Evolutionary conservation across 2,329 filamentous ascomycete species (phyloP), one percentile per base, ranked within the genome.

Genomic region (Pseudopyricularia cyperi): DNA sequence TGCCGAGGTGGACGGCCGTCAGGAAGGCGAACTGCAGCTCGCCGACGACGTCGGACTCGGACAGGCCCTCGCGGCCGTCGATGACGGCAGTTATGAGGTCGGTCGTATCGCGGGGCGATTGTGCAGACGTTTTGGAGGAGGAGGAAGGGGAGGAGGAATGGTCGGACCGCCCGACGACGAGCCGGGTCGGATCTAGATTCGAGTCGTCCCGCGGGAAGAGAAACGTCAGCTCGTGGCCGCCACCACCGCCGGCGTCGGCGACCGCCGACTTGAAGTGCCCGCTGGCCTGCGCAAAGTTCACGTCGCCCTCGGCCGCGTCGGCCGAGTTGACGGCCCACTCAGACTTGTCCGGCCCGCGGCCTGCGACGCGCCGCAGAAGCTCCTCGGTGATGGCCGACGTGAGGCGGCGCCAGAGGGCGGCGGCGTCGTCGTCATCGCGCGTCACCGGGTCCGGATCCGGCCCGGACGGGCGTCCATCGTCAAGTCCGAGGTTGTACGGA

Each of bases 11-110:
- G 60, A 75, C 71, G 35, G 79, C 79, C 0, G 73, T 74, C 4
- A 83, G 58, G 57, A 76, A 83, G 42, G 73, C 71, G 60, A 83
- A 76, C 57, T 83, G 80, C 2, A 83, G 62, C 59, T 84, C 80
- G 47, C 78, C 80, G 5, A 79, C 61, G 26, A 83, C 63, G 52
- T 78, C 73, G 2, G 66, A 64, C 32, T 68, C 67, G 1, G 53
- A 54, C 9, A 66, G 24, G 6, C 58, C 50, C 30, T 55, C n/a
- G 1, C 49, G 52, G 1, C 58, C 53, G 9, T 54, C 51, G 26
- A 59, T 57, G n/a, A 63, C 55, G 8, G 61, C 30, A 7, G 60
- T 24, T 3, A 64, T 59, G 33, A 58, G 55, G 6, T 55, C 55
- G 8, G 62, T 60, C 8, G 56, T 58, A 51, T 65, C 63, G 8